Evolutionary conservation across 805 yeast genomes (phyloP), one percentile per base, ranked within the genome.

Genomic region (Candida pseudoglaebosa): DNA sequence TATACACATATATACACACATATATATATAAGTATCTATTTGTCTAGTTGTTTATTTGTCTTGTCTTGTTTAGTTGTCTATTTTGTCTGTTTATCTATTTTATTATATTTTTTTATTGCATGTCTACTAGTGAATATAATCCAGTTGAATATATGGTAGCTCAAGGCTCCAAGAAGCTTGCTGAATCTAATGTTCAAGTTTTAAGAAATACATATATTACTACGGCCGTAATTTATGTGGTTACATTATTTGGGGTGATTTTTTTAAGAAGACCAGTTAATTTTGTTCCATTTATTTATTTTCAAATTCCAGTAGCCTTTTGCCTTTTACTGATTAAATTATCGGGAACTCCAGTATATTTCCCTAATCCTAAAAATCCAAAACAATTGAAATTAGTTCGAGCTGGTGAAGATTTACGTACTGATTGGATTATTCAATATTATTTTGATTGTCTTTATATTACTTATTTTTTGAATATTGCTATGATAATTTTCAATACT

Each of bases 401-500:
- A 9, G 56, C 84, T 1, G 91, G 90, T 2, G 75, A 71, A 21
- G 85, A 84, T 49, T 68, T 84, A 42, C 59, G 59, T 14, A 39
- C 84, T 77, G 43, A 53, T 59, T 3, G 93, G 93, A 0, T 36
- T 34, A 7, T 64, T 84, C 91, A 84, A 57, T 83, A 80, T 63
- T 62, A 83, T 68, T 80, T 80, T 53, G 93, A 84, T 52, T 56
- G 82, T 9, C 62, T 84, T 42, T 84, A 84, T 52, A 56, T 84
- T 33, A 82, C 89, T 2, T 71, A 82, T 72, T 48, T 73, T 15
- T 65, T 78, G 46, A 78, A 79, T 46, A 39, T 81, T 1, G 58
- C 81, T 37, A 73, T 78, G 65, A 48, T 76, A 4, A 16, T 76
- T 0, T 49, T 75, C 26, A 89, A 89, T 4, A 54, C 74, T 31